phyloP scores from a whole-genome alignment of 2,329 filamentous ascomycete species.

The Diaporthe humulicola region DNA sequence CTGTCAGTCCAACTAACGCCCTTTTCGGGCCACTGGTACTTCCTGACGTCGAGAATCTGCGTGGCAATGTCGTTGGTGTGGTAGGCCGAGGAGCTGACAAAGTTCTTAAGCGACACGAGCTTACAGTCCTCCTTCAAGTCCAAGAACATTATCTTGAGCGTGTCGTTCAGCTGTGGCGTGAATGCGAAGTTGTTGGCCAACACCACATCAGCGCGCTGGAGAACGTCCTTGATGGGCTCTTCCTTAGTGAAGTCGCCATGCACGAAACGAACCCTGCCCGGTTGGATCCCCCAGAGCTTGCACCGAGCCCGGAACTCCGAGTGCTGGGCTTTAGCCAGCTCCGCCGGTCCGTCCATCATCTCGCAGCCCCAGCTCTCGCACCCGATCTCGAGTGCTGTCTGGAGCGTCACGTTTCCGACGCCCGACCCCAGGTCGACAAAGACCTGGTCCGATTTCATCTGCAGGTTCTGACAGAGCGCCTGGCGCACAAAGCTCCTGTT shows the following conservation, averaged over 20 bases:
- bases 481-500: constrained; percentile 85
- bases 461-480: constrained; percentile 81
- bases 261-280: constrained; percentile 84
- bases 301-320: constrained; percentile 88
- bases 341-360: constrained; percentile 92
- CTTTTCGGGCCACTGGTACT: constrained; percentile 70
- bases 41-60: constrained; percentile 80
- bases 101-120: constrained; percentile 92
- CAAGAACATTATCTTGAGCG: constrained; percentile 88
- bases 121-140: constrained; percentile 92
- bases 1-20: constrained; percentile 95
- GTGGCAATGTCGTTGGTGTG: constrained; percentile 84
- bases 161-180: constrained; percentile 86
- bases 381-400: constrained; percentile 92
- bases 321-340: constrained; percentile 83
- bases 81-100: constrained; percentile 80
- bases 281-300: constrained; percentile 87
- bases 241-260: constrained; percentile 87
- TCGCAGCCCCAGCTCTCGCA: constrained; percentile 98
- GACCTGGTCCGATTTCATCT: constrained; percentile 84
- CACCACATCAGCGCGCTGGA: constrained; percentile 92
- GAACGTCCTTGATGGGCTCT: constrained; percentile 75
- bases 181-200: constrained; percentile 99
- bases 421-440: constrained; percentile 97
- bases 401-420: constrained; percentile 94